Percentiles rank a stretch among this genome's conserved stretches.
Evolutionary conservation across 495 filamentous ascomycete genomes (phyloP).

Genomic region (Hypoxylon rickii): DNA sequence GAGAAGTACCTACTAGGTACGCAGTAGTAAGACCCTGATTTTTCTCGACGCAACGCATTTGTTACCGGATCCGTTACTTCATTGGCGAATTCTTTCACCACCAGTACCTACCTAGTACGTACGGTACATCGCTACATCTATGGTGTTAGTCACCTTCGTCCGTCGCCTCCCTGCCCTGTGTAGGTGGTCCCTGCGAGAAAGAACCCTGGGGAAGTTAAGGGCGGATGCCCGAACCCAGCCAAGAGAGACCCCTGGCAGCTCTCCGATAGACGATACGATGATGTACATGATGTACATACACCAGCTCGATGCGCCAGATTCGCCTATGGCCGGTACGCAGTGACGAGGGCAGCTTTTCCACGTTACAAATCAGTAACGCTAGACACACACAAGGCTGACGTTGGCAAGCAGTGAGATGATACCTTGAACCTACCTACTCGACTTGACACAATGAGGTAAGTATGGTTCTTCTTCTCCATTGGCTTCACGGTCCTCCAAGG

Average conservation of each 20-base stretch:
- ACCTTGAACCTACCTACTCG: slow-evolving; percentile 4
- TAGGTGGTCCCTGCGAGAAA: slow-evolving; percentile 8
- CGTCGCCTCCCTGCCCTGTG: slow-evolving; percentile 6
- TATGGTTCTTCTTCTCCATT: slow-evolving; percentile 21
- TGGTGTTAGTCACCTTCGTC: background rate
- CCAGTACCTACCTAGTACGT: background rate
- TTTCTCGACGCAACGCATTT: slow-evolving; percentile 14
- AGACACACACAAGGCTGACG: slow-evolving; percentile 31
- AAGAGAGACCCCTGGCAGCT: slow-evolving; percentile 7
- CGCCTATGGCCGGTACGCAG: slow-evolving; percentile 4
- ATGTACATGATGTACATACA: slow-evolving; percentile 1
- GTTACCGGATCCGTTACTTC: slow-evolving; percentile 13
- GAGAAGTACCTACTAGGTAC: no score
- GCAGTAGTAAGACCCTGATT: slow-evolving; percentile 22
- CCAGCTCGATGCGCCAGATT: slow-evolving; percentile 1
- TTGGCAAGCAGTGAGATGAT: slow-evolving; percentile 8
- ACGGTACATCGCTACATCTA: no score
- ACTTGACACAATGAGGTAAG: slow-evolving; percentile 1
- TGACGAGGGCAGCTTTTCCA: no score
- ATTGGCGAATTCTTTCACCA: slow-evolving; percentile 14
- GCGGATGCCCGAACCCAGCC: slow-evolving; percentile 5
- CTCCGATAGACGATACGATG: background rate
- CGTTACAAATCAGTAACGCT: slow-evolving; percentile 17
- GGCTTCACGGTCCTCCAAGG: no score
- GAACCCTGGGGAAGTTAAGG: slow-evolving; percentile 16